Base-by-base conservation (phyloP, 139 green algal species). In the Zygnema circumcarinatum region DNA sequence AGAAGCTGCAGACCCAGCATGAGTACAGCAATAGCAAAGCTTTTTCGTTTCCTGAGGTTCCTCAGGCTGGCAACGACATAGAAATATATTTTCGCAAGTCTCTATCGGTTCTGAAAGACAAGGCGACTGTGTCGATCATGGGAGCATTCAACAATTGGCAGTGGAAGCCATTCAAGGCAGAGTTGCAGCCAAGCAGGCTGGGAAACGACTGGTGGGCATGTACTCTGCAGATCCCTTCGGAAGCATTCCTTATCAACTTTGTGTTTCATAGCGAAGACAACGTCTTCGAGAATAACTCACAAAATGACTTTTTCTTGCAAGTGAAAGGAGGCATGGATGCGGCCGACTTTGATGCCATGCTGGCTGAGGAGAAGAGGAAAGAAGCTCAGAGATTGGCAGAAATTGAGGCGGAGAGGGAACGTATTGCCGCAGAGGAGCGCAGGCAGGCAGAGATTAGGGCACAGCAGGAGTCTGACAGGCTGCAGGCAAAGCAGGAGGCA, bases 241-340 rank as follows among this genome's bases (percentile, higher is more conserved):
- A 90, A 69, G 85, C 85, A n/a, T 90, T 87, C 79, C n/a, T 36
- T 22, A n/a, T 88, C 21, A 40, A 90, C 42, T 90, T 90, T 31
- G 85, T 90, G 1, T 90, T 90, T 62, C 36, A 74, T 41, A 67
- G n/a, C n/a, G 82, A 2, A 29, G 85, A 90, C 38, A 81, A 85
- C 35, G 39, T 83, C 33, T 90, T 87, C 16, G 85, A 90, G 76
- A 90, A 90, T 69, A 90, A 90, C 67, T 38, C 20, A 16, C 54
- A 40, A 7, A 38, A 90, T 2, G 85, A 90, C 42, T 90, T 90
- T 0, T 81, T 52, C 0, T 25, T 90, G 31, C 32, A 35, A 36
- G 85, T 90, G 0, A 29, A 40, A 7, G 85, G 85, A 32, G 85
- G 62, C 20, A 33, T 80, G 40, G 42, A 69, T 40, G 85, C 84